phyloP scores from a whole-genome alignment of 83 land plant genomes.

The Diphasiastrum complanatum region DNA sequence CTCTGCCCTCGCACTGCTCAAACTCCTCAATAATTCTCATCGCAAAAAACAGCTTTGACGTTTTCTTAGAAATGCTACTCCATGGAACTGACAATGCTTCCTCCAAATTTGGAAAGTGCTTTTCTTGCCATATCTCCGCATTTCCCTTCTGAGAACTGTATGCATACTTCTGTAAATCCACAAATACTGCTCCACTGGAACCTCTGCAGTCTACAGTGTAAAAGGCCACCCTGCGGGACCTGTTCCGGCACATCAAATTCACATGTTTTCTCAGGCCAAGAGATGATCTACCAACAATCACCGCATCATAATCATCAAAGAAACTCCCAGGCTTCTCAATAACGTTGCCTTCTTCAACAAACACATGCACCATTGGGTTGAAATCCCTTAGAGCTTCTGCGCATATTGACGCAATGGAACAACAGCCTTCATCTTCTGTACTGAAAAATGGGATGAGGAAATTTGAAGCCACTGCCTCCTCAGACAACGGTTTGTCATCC shows the following conservation, averaged over 20 bases:
- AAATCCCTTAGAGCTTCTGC: conserved; percentile 77
- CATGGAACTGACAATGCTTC: conserved; percentile 65
- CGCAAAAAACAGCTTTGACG: conserved; percentile 72
- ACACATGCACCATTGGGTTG: conserved; percentile 90
- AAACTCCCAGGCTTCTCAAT: conserved; percentile 49
- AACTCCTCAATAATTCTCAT: conserved; percentile 77
- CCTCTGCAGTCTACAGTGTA: conserved; percentile 87
- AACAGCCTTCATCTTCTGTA: conserved; percentile 26
- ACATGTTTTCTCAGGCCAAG: conserved; percentile 45
- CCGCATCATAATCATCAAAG: conserved; percentile 67
- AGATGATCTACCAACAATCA: conserved; percentile 56
- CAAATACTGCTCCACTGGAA: conserved; percentile 83
- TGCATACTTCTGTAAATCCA: conserved; percentile 55
- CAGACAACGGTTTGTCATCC: conserved; percentile 52
- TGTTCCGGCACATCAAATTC: conserved; percentile 69
- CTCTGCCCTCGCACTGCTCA: conserved; percentile 49
- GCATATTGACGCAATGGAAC: conserved; percentile 58
- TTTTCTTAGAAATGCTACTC: conserved; percentile 59
- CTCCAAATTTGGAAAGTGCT: conserved; percentile 36
- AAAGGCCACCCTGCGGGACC: conserved; percentile 60
- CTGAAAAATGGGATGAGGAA: conserved; percentile 65
- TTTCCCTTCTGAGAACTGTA: conserved; percentile 45
- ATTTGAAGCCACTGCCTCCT: conserved; percentile 46
- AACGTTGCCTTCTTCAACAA: conserved; percentile 59
- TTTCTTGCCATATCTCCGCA: conserved; percentile 41